These are phyloP conservation scores for Vanrija sp. DNA, from an alignment of 1,284 basidiomycete species.

Conservation along the genomic window DNA sequence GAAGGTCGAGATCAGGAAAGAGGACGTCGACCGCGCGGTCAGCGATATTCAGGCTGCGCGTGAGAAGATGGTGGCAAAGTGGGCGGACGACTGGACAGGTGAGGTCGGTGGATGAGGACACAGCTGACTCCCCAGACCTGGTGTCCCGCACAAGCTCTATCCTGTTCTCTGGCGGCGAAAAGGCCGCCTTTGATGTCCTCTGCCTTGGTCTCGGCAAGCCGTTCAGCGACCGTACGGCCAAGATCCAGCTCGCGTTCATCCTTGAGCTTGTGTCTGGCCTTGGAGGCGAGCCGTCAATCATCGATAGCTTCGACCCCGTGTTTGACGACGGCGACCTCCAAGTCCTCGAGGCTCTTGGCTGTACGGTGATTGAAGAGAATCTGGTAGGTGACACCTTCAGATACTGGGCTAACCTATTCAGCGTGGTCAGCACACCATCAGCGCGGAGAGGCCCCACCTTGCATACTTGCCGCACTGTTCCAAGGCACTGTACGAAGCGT, in stretches of 20 bases:
- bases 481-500: constrained; percentile 37
- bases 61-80: constrained; percentile 38
- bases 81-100: constrained; percentile 35
- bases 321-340: constrained; percentile 34
- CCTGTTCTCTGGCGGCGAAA: neutral
- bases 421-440: constrained; percentile 26
- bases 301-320: constrained; percentile 38
- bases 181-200: constrained; percentile 16
- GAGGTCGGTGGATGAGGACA: neutral
- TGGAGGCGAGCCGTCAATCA: constrained; percentile 7
- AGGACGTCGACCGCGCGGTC: constrained; percentile 17
- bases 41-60: constrained; percentile 27
- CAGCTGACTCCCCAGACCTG: constrained; percentile 4
- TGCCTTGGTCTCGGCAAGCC: constrained; percentile 43
- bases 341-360: constrained; percentile 21
- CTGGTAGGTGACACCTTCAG: constrained; percentile 13
- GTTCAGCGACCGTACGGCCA: constrained; percentile 38
- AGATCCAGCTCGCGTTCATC: constrained; percentile 42
- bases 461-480: constrained; percentile 45
- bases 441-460: constrained; percentile 20
- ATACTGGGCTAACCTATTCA: constrained; percentile 8
- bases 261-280: constrained; percentile 11
- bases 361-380: constrained; percentile 30
- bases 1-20: constrained; percentile 8
- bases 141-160: neutral